Evolutionary conservation across 495 filamentous ascomycete species (phyloP).

Genomic region (Viridothelium virens): DNA sequence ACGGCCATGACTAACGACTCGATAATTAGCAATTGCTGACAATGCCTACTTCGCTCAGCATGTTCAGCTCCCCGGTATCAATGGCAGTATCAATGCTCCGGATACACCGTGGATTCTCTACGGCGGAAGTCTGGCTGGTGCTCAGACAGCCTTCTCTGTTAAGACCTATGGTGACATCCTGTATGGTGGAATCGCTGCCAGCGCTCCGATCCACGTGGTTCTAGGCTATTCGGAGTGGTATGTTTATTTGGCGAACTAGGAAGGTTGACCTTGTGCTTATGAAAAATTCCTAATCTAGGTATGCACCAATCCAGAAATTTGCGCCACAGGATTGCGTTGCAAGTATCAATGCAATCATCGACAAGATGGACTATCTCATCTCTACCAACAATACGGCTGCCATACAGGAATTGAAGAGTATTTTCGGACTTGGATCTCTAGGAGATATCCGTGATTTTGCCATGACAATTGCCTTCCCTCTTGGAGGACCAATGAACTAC

Average conservation of each 20-base stretch:
- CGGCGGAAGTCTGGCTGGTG: constrained; percentile 40
- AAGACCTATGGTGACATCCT: constrained; percentile 38
- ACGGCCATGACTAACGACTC: neutral
- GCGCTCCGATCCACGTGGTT: constrained; percentile 35
- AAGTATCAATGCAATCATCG: constrained; percentile 42
- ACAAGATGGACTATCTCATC: constrained; percentile 39
- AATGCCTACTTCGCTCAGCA: constrained; percentile 43
- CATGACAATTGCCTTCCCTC: constrained; percentile 38
- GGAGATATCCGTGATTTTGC: constrained; percentile 41
- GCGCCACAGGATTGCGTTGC: constrained; percentile 39
- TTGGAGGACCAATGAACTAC: constrained; percentile 41
- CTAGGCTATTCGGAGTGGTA: constrained; percentile 25
- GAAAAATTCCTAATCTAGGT: constrained; percentile 34
- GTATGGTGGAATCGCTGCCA: constrained; percentile 41
- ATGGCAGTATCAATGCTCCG: constrained; percentile 33
- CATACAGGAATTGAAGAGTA: constrained; percentile 37
- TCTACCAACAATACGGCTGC: constrained; percentile 31
- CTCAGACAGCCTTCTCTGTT: constrained; percentile 39
- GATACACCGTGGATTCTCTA: constrained; percentile 41
- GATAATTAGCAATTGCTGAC: constrained; percentile 34
- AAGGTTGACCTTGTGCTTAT: neutral
- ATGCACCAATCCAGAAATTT: constrained; percentile 37
- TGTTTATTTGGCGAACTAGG: neutral
- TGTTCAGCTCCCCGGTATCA: constrained; percentile 37
- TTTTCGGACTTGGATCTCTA: constrained; percentile 39